Percentiles rank a stretch among this genome's conserved stretches.
phyloP scores from a whole-genome alignment of 768 basidiomycete genomes.

The Lactarius evosmus region DNA sequence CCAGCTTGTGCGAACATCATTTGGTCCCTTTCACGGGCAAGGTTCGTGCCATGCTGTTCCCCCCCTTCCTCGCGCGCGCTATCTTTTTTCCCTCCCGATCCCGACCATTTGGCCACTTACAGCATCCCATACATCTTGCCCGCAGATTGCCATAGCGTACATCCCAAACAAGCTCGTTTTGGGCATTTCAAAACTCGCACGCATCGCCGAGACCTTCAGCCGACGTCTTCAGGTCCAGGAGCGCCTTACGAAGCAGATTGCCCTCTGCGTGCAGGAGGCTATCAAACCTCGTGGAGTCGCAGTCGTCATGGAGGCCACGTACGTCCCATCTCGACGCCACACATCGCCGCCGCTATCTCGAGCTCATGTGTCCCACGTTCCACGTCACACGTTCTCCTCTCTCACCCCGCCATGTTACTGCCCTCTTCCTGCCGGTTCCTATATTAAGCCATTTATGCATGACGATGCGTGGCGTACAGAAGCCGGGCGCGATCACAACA shows the following conservation, averaged over 20 bases:
- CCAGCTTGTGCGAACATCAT: constrained; percentile 97
- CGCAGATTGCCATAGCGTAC: constrained; percentile 83
- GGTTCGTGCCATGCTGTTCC: constrained; percentile 45
- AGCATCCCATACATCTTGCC: constrained; percentile 2
- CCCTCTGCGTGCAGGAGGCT: constrained; percentile 96
- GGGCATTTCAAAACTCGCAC: constrained; percentile 26
- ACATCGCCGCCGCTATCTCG: neutral
- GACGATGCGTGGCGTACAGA: constrained; percentile 99
- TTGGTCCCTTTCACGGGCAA: constrained; percentile 97
- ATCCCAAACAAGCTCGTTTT: constrained; percentile 27
- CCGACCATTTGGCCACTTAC: constrained; percentile 25
- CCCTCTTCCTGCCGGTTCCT: neutral
- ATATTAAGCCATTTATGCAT: constrained; percentile 85
- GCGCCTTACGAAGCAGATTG: constrained; percentile 95
- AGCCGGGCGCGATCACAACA: constrained; percentile 91
- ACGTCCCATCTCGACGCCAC: constrained; percentile 37
- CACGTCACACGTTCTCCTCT: constrained; percentile 9
- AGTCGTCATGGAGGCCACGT: constrained; percentile 99
- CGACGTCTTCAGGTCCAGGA: constrained; percentile 97
- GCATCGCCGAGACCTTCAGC: constrained; percentile 46
- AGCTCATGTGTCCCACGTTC: constrained; percentile 17
- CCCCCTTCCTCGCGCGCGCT: constrained; percentile 2
- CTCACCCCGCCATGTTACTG: constrained; percentile 8
- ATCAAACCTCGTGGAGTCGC: constrained; percentile 97
- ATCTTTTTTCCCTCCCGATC: constrained; percentile 2